Evolutionary conservation across 768 basidiomycete genomes (phyloP), one percentile per base, ranked within the genome.

Genomic region (Kwoniella sp.): DNA sequence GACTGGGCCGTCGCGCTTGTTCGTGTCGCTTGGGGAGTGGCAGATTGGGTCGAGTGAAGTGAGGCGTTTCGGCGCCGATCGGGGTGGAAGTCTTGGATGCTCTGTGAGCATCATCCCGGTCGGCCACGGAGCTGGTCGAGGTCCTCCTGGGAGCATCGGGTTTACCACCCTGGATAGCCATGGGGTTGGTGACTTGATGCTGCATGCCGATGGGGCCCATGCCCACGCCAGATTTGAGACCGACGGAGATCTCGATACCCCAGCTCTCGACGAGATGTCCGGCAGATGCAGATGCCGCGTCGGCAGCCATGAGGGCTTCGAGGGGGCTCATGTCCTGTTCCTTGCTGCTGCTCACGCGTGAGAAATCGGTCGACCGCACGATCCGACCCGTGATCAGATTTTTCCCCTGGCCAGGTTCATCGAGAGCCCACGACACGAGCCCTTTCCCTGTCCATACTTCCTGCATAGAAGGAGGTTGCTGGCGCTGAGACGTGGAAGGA

Each of bases 361-460:
- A n/a, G 61, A 77, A 74, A 4, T 72, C 67, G 22, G 13, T 25
- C 5, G 64, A 65, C 25, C 68, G 56, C 13, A 73, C 47, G 8
- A 77, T 37, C 48, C 76, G 55, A 34, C 76, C 76, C 9, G 76
- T 77, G 45, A 77, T 73, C 47, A 77, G 65, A 34, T 71, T 73
- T 65, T 77, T 77, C 5, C 76, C 76, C 37, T 67, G 55, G 34
- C 76, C 76, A 5, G 72, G 70, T 58, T 77, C 76, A 17, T 69
- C 62, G 3, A 75, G 41, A 50, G 76, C 76, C 76, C 76, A 77
- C 23, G 62, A 66, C 13, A 77, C 55, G 1, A 75, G 41, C 0
- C 76, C 76, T 45, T 77, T 77, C 2, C 76, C 76, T 41, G 73
- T 72, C 76, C 76, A 77, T 48, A 77, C 74, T 51, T 77, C 73